Evolutionary conservation across 768 basidiomycete species (phyloP).

Genomic region (Mycena latifolia): DNA sequence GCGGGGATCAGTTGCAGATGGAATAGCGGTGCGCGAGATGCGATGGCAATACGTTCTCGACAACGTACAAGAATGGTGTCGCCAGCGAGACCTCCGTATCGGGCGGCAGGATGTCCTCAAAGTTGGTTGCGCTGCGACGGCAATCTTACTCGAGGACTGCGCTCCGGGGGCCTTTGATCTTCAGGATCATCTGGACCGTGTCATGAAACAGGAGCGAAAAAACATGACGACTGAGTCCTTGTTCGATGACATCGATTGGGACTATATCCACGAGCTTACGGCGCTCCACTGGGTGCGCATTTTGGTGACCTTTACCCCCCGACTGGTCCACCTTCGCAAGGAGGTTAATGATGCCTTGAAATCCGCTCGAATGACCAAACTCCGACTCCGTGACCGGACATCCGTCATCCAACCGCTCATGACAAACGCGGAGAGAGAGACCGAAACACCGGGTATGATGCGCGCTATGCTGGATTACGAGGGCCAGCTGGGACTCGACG

Average conservation of each 20-base stretch:
- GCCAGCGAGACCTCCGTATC: constrained; percentile 38
- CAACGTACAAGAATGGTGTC: constrained; percentile 38
- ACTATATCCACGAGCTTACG: constrained; percentile 32
- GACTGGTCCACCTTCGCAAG: constrained; percentile 31
- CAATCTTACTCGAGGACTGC: no score
- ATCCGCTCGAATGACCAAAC: constrained; percentile 31
- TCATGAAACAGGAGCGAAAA: constrained; percentile 32
- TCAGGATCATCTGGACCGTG: no score
- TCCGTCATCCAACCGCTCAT: constrained; percentile 37
- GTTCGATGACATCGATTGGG: constrained; percentile 34
- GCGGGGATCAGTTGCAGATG: constrained; percentile 17
- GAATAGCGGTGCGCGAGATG: constrained; percentile 10
- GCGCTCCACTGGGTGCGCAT: no score
- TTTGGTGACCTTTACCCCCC: constrained; percentile 40
- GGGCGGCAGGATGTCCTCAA: constrained; percentile 34
- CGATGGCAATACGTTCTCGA: constrained; percentile 28
- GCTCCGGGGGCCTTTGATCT: no score
- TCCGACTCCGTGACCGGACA: constrained; percentile 35
- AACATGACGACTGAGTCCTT: constrained; percentile 36
- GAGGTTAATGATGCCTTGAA: constrained; percentile 35
- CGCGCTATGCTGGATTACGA: constrained; percentile 32
- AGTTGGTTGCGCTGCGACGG: constrained; percentile 39
- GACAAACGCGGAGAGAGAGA: constrained; percentile 40
- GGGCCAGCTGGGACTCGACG: constrained; percentile 37
- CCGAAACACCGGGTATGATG: constrained; percentile 40